Conservation (phyloP, 176 grass and related monocot species). For the Poa annua region DNA sequence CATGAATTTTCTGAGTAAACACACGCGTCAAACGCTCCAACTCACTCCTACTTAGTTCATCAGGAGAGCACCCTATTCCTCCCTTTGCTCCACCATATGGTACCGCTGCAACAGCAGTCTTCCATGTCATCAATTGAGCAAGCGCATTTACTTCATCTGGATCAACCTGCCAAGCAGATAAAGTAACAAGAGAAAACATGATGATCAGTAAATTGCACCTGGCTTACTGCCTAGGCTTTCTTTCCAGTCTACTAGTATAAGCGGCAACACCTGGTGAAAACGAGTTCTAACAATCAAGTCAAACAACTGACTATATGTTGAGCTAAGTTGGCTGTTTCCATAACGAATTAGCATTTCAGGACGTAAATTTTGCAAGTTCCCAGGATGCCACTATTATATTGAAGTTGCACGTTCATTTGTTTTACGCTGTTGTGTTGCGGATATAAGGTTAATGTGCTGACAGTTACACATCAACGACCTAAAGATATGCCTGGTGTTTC, state of each 20-base stretch:
- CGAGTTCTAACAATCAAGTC: not conserved
- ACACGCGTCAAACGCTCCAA: slow-evolving; percentile 92
- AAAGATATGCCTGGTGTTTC: not conserved
- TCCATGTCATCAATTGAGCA: slow-evolving; percentile 99
- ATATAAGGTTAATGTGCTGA: slow-evolving; percentile 5
- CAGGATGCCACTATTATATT: not conserved
- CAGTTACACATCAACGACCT: not conserved
- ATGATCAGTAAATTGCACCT: not conserved
- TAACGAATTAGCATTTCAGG: not conserved
- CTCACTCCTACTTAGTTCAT: slow-evolving; percentile 80
- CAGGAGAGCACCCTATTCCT: slow-evolving; percentile 85
- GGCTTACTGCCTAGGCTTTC: not conserved
- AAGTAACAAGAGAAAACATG: slow-evolving; percentile 19
- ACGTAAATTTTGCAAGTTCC: not conserved
- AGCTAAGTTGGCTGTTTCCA: slow-evolving; percentile 7
- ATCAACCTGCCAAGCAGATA: slow-evolving; percentile 63
- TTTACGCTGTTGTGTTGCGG: slow-evolving; percentile 3
- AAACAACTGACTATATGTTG: not conserved
- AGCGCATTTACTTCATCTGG: slow-evolving; percentile 95
- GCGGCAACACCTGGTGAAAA: not conserved
- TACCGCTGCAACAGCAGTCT: slow-evolving; percentile 85
- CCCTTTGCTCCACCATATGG: slow-evolving; percentile 98
- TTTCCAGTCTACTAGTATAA: slow-evolving; percentile 2
- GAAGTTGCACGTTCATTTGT: not conserved
- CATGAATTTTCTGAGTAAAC: slow-evolving; percentile 99